Base-by-base conservation (phyloP, 208 protist species). In the Crithidia brevicula region DNA sequence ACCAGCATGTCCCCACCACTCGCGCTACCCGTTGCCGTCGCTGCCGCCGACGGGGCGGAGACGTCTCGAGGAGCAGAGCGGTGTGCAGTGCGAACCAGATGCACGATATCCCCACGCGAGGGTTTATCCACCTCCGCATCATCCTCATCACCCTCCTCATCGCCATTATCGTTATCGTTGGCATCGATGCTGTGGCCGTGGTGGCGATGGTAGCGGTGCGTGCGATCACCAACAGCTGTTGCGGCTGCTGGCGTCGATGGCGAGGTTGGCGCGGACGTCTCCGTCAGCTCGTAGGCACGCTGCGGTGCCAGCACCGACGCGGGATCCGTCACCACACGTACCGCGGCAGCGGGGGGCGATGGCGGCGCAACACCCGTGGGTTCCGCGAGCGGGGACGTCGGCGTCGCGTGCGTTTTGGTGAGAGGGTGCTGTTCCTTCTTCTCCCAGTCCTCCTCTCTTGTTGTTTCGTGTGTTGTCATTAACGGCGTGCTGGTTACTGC, bases 111-210 rank as follows among this genome's bases (percentile, higher is more conserved):
- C 1, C 53, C 53, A n/a, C 53, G 53, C 6, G 34, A 18, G 2
- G 53, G 53, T 36, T 59, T 28, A n/a, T 59, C 31, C 34, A 46
- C 53, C 22, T 43, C 31, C 4, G 31, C 52, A 5, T 58, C 52
- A 11, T 58, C 52, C 13, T 25, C 15, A 7, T 40, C 36, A 16
- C 15, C 36, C 10, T 40, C 15, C 36, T 40, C 36, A n/a, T n/a
- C n/a, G n/a, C n/a, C n/a, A n/a, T n/a, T n/a, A n/a, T n/a, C n/a
- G n/a, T n/a, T n/a, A n/a, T n/a, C n/a, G n/a, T n/a, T n/a, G n/a
- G n/a, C n/a, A n/a, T n/a, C n/a, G n/a, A n/a, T n/a, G n/a, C n/a
- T n/a, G n/a, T n/a, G n/a, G n/a, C n/a, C n/a, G n/a, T n/a, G n/a
- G n/a, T n/a, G n/a, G n/a, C n/a, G n/a, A n/a, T n/a, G n/a, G n/a